Base-by-base conservation (phyloP, 1,284 basidiomycete species). In the Entoloma clypeatum region DNA sequence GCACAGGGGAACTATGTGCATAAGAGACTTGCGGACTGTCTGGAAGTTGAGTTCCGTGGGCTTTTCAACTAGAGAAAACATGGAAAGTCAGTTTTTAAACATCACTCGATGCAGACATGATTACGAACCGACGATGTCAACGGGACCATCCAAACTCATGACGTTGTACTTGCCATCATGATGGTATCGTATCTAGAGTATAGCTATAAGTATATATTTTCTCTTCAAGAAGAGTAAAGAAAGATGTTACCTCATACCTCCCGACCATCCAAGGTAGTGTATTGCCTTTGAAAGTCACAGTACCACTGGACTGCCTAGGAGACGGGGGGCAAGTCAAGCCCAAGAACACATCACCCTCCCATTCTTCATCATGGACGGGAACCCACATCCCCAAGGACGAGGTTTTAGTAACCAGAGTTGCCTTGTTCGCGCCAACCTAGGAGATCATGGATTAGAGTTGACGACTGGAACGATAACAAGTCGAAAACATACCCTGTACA, bases 131-230 rank as follows among this genome's bases (percentile, higher is more conserved):
- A 82, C 91, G 27, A 99, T 84, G 60, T 96, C 92, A 45, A 98
- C 68, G 1, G 91, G 90, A 1, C 81, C 81, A 41, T 86, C 81
- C 35, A 85, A 63, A 41, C 82, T 80, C 75, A 99, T 87, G 43
- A 99, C 95, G 59, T 94, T 96, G 67, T 99, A 91, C 63, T 95
- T 97, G 34, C 91, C 90, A 60, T 92, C 88, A 54, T 94, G 92
- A 60, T 95, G 92, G 57, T 90, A 90, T 2, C 86, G 80, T 46
- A 85, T 67, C 84, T 86, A 48, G 7, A 40, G 21, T 24, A 13
- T 10, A 5, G 33, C 8, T 14, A 40, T 41, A 21, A 56, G 44
- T 43, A 41, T 45, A 22, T 16, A 25, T 24, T 31, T 30, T 25
- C n/a, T 13, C 13, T 31, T n/a, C 14, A 27, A 21, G 19, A 13